phyloP scores from a whole-genome alignment of 352 stramenopile genomes.

The Phytophthora pini region DNA sequence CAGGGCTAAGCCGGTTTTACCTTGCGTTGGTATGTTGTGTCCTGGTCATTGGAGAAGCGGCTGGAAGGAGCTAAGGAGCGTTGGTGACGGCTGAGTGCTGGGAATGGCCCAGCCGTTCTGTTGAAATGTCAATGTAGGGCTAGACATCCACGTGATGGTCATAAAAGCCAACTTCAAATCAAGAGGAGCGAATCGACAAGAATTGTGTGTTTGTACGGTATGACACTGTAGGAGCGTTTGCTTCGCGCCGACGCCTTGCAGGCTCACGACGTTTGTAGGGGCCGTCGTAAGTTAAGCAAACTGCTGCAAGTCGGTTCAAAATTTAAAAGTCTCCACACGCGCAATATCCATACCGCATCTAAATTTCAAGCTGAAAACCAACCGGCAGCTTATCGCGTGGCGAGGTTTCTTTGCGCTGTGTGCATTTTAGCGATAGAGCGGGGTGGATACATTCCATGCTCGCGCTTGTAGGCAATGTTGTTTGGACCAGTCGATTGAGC shows the following conservation, averaged over 20 bases:
- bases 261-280: background rate
- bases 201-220: background rate
- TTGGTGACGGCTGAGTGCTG: background rate
- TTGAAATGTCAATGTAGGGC: slow-evolving; percentile 3
- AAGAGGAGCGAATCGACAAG: slow-evolving; percentile 4
- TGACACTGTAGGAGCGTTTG: background rate
- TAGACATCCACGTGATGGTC: background rate
- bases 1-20: background rate
- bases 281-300: too few species aligned
- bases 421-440: background rate
- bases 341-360: too few species aligned
- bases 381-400: too few species aligned
- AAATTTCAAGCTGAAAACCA: too few species aligned
- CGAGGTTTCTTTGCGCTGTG: background rate
- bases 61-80: background rate
- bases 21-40: background rate
- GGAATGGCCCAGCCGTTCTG: slow-evolving; percentile 3
- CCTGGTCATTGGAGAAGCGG: background rate
- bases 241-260: background rate
- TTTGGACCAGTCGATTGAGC: slow-evolving; percentile 2
- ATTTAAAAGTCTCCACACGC: too few species aligned
- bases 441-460: slow-evolving; percentile 2
- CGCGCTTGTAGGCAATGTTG: background rate
- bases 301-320: too few species aligned
- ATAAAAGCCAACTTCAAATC: background rate